Evolutionary conservation across 495 filamentous ascomycete species (phyloP).

Genomic region (Delitschia confertaspora): DNA sequence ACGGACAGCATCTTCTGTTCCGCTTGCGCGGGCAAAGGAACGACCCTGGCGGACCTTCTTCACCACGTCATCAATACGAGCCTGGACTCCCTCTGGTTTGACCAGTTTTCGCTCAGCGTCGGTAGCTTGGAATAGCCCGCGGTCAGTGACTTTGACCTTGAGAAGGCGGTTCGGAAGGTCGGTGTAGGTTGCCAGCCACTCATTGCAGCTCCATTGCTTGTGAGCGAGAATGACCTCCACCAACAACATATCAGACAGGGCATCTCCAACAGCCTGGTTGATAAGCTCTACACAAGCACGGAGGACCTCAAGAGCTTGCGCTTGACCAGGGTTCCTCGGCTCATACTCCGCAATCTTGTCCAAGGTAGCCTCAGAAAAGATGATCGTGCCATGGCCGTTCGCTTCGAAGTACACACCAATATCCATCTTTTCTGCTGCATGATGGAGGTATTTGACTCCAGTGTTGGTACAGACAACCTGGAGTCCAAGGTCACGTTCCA

Average conservation of each 20-base stretch:
- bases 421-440: conserved; percentile 82
- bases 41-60: conserved; percentile 85
- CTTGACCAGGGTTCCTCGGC: conserved; percentile 85
- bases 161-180: conserved; percentile 93
- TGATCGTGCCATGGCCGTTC: conserved; percentile 93
- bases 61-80: conserved; percentile 74
- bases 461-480: conserved; percentile 89
- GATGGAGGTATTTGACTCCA: conserved; percentile 95
- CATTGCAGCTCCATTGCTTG: conserved; percentile 80
- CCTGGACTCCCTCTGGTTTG: conserved; percentile 68
- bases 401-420: conserved; percentile 98
- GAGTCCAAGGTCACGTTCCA: conserved; percentile 76
- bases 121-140: conserved; percentile 77
- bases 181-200: conserved; percentile 91
- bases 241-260: conserved; percentile 89
- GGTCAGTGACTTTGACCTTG: conserved; percentile 79
- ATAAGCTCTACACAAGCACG: conserved; percentile 76
- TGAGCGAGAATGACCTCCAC: conserved; percentile 93
- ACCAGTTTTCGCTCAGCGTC: conserved; percentile 86
- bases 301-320: conserved; percentile 72
- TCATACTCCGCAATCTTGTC: conserved; percentile 64
- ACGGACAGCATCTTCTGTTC: conserved; percentile 91
- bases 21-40: conserved; percentile 82
- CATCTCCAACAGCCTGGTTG: conserved; percentile 96
- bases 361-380: conserved; percentile 79